phyloP scores from a whole-genome alignment of 2,329 filamentous ascomycete species.

The Colletotrichum filicis region DNA sequence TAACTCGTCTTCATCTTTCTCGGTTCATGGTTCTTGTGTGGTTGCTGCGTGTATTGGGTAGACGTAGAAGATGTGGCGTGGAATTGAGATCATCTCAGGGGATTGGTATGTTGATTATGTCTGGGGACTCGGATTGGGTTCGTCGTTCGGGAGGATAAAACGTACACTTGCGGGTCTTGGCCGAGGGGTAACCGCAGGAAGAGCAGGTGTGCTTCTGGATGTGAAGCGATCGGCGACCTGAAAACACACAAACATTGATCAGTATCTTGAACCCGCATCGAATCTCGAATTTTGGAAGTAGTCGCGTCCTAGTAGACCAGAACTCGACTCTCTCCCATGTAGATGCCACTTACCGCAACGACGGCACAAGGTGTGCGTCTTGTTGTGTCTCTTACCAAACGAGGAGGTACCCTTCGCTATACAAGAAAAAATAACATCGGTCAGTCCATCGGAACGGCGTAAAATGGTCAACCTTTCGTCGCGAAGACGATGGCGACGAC shows the following conservation, averaged over 20 bases:
- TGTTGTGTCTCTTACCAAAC: slow-evolving; percentile 84
- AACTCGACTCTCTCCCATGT: not conserved
- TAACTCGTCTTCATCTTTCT: not conserved
- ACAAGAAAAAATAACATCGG: slow-evolving; percentile 38
- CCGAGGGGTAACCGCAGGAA: slow-evolving; percentile 94
- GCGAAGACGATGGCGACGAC: not conserved
- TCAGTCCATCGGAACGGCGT: slow-evolving; percentile 39
- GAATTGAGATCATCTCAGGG: not conserved
- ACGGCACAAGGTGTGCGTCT: slow-evolving; percentile 98
- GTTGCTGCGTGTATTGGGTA: too few species aligned
- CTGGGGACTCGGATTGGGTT: not conserved
- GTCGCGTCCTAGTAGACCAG: not conserved
- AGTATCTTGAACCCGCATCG: slow-evolving; percentile 1
- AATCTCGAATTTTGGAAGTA: slow-evolving; percentile 13
- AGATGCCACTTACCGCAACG: slow-evolving; percentile 84
- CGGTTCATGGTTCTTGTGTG: not conserved
- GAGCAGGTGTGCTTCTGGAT: slow-evolving; percentile 99
- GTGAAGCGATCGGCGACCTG: slow-evolving; percentile 97
- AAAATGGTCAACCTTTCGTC: slow-evolving; percentile 29
- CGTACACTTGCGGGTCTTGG: slow-evolving; percentile 99
- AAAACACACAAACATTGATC: slow-evolving; percentile 29
- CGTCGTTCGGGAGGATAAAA: slow-evolving; percentile 52
- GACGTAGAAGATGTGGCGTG: not conserved
- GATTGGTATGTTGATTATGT: not conserved
- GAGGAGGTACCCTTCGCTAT: slow-evolving; percentile 69